Base-by-base conservation (phyloP, 2,329 filamentous ascomycete genomes). In the Ascosphaera acerosa region DNA sequence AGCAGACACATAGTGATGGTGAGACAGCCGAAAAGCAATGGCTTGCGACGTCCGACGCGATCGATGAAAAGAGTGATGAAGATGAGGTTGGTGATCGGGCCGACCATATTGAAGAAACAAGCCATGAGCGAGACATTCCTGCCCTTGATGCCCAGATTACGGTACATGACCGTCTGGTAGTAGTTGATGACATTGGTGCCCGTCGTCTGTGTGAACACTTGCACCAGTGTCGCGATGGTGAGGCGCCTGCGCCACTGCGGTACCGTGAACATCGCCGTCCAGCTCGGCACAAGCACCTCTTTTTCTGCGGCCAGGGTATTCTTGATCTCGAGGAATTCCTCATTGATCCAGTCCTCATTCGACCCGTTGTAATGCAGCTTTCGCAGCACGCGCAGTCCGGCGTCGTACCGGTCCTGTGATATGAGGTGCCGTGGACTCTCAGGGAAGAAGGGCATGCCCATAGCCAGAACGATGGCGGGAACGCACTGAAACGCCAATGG, bases 161-260 rank as follows among this genome's bases (percentile, higher is more conserved):
- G 41, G 40, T 52, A 53, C 42, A 53, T 50, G 36, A 48, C 48
- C 4, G 47, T 54, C 36, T 50, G 50, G 36, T 54, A 54, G 39
- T 54, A 53, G 32, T 45, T 45, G 32, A 55, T 53, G 35, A 53
- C 50, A 37, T 55, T 52, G 36, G 52, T 49, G 10, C 49, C 52
- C 14, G 51, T 52, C 40, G 53, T 61, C 38, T 74, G 69, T 29
- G 68, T 67, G 40, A 75, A 70, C 36, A 69, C 59, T 44, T 76
- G 69, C 23, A 72, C 61, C 18, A 65, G 48, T 26, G 62, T 62
- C 15, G 64, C 70, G 36, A 71, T 63, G 38, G 70, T 46, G 31
- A 74, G 59, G 10, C 70, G 57, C 29, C 58, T 70, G 42, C 70
- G 60, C 58, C 67, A 48, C 36, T 54, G 50, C 12, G 51, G 48